A percentile compares a stretch with the other conserved stretches of the same genome.
These are phyloP conservation scores for Trametes maxima DNA, from an alignment of 768 basidiomycete species.

Conservation along the genomic window DNA sequence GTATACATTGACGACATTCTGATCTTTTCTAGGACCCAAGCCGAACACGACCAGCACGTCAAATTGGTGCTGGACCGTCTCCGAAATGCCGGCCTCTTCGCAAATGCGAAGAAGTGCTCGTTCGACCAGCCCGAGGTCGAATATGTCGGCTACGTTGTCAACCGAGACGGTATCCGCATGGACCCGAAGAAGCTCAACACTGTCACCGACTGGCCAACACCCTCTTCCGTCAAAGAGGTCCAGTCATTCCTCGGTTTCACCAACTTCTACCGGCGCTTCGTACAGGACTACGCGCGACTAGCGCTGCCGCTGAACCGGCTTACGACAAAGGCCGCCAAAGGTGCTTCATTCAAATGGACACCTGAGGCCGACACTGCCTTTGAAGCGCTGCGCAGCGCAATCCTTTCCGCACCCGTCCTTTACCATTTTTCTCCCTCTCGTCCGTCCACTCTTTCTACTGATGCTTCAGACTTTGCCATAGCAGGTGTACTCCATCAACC, in stretches of 20 bases:
- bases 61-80: constrained; percentile 30
- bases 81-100: constrained; percentile 34
- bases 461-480: constrained; percentile 28
- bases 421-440: constrained; percentile 22
- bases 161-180: constrained; percentile 39
- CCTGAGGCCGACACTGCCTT: constrained; percentile 29
- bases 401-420: constrained; percentile 28
- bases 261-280: constrained; percentile 31
- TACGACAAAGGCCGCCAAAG: constrained; percentile 28
- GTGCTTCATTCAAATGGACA: constrained; percentile 25
- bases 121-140: constrained; percentile 42
- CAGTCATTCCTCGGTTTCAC: constrained; percentile 37
- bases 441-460: constrained; percentile 27
- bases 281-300: constrained; percentile 37
- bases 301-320: constrained; percentile 19
- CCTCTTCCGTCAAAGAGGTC: constrained; percentile 30
- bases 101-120: constrained; percentile 37
- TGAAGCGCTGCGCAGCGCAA: constrained; percentile 30
- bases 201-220: constrained; percentile 36
- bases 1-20: constrained; percentile 28
- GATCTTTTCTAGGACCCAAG: constrained; percentile 25
- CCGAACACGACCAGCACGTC: constrained; percentile 28
- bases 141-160: constrained; percentile 46
- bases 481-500: constrained; percentile 22
- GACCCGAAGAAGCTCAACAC: constrained; percentile 43